Conservation (phyloP, 2,329 filamentous ascomycete genomes). For the Rutstroemia sp. region DNA sequence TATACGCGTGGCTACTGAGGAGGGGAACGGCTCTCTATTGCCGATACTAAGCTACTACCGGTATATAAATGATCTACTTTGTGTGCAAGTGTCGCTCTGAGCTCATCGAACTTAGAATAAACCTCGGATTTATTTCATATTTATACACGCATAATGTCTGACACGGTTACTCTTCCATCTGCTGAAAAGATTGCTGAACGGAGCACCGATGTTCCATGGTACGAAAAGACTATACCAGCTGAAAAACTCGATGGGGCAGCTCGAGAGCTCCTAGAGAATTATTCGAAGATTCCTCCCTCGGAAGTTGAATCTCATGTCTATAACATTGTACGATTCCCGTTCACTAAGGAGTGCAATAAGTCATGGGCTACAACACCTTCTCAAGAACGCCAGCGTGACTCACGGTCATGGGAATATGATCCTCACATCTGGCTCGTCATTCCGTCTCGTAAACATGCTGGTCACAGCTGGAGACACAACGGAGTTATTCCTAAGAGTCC, state of each 20-base stretch:
- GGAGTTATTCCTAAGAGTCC: too few species aligned
- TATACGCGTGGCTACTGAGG: not conserved
- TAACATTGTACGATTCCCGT: constrained; percentile 8
- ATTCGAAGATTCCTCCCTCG: constrained; percentile 12
- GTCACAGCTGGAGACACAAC: too few species aligned
- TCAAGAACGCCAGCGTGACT: too few species aligned
- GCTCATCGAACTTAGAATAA: too few species aligned
- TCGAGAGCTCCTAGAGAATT: constrained; percentile 13
- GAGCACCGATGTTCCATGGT: constrained; percentile 12
- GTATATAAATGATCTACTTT: too few species aligned
- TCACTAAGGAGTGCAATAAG: not conserved
- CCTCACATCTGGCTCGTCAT: too few species aligned
- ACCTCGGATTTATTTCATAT: not conserved
- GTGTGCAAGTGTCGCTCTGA: too few species aligned
- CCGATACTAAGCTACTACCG: too few species aligned
- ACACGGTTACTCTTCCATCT: not conserved
- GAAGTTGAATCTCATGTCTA: constrained; percentile 13
- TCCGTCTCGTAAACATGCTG: too few species aligned
- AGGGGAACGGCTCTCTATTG: not conserved
- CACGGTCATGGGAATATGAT: too few species aligned
- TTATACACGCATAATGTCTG: not conserved
- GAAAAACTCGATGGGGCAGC: not conserved
- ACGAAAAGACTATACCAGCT: not conserved
- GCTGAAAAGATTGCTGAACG: not conserved
- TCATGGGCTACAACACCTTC: too few species aligned